These are phyloP conservation scores for Psophocarpus tetragonolobus DNA, from an alignment of 306 rosid genomes.

Conservation along the genomic window DNA sequence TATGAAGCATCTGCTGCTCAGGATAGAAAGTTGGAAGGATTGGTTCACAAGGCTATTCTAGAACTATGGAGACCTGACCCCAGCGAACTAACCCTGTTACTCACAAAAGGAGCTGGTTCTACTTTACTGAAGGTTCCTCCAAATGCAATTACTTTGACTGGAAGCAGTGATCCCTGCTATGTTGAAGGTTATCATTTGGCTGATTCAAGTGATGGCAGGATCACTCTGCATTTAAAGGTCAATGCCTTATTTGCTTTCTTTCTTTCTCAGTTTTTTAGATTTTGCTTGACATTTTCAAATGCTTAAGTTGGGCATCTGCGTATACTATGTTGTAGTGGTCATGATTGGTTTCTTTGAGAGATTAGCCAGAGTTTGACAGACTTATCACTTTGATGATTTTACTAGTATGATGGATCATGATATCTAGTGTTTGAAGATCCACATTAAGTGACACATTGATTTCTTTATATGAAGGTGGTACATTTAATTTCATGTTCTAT, in stretches of 20 bases:
- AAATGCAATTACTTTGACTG: slow-evolving; percentile 88
- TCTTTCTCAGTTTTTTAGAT: slow-evolving; percentile 1
- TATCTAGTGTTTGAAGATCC: slow-evolving; percentile 8
- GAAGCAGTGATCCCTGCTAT: slow-evolving; percentile 99
- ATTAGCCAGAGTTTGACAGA: not conserved
- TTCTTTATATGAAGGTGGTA: not conserved
- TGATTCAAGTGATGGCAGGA: slow-evolving; percentile 87
- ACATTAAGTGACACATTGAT: not conserved
- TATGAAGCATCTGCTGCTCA: slow-evolving; percentile 98
- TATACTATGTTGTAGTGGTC: not conserved
- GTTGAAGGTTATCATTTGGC: slow-evolving; percentile 97
- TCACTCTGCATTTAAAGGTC: slow-evolving; percentile 94
- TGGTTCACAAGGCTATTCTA: slow-evolving; percentile 98
- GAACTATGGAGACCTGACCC: slow-evolving; percentile 99
- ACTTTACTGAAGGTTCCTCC: slow-evolving; percentile 96
- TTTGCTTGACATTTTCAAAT: slow-evolving; percentile 7
- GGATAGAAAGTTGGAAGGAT: slow-evolving; percentile 95
- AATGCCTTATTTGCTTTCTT: slow-evolving; percentile 20
- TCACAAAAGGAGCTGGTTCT: slow-evolving; percentile 89
- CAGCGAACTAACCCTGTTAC: slow-evolving; percentile 84
- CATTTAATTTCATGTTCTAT: not conserved
- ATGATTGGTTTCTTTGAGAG: not conserved
- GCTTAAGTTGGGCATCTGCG: slow-evolving; percentile 12
- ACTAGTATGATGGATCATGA: slow-evolving; percentile 5
- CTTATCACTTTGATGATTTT: not conserved